Base-by-base conservation (phyloP, 2,329 filamentous ascomycete species). In the Cyanodermella asteris region DNA sequence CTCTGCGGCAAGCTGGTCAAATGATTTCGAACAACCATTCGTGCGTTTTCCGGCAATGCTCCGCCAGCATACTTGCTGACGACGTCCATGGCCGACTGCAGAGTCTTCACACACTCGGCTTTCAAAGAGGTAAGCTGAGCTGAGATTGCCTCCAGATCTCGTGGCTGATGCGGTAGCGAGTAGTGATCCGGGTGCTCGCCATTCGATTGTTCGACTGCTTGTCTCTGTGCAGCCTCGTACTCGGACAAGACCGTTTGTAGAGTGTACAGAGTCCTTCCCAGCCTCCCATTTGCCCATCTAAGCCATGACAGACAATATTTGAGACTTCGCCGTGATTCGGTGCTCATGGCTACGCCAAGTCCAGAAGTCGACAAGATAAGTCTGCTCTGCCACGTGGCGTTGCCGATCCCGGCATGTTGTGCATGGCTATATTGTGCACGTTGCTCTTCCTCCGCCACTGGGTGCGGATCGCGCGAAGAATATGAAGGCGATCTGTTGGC, bases 1-100 rank as follows among this genome's bases (percentile, higher is more conserved):
- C 81, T 65, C 41, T 77, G 71, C 0, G 84, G 84, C 2, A 94
- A 59, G 24, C 74, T 82, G 16, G 77, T 75, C 5, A 94, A 60
- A 43, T 91, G 81, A 8, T 70, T 64, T 31, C 77, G 71, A 8
- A 97, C 84, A 9, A 94, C 63, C 13, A 72, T 61, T 17, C 74
- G 61, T 0, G 84, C 84, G 36, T 93, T 91, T 27, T 87, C 77
- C 0, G 87, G 84, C 3, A 97, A 55, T 1, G 82, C 78, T 19
- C 80, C 78, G n/a, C 82, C 82, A 0, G 82, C 76, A 38, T 91
- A 91, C 36, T 72, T 78, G 28, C 77, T 90, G 0, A 97, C 78
- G 5, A 75, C 72, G 33, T 76, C 68, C 19, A 91, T 76, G 16
- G 82, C 77, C 27, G 72, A 68, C 36, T 82, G 77, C 8, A 94